phyloP scores from a whole-genome alignment of 2,329 filamentous ascomycete species.

The Pseudogymnoascus sp. region DNA sequence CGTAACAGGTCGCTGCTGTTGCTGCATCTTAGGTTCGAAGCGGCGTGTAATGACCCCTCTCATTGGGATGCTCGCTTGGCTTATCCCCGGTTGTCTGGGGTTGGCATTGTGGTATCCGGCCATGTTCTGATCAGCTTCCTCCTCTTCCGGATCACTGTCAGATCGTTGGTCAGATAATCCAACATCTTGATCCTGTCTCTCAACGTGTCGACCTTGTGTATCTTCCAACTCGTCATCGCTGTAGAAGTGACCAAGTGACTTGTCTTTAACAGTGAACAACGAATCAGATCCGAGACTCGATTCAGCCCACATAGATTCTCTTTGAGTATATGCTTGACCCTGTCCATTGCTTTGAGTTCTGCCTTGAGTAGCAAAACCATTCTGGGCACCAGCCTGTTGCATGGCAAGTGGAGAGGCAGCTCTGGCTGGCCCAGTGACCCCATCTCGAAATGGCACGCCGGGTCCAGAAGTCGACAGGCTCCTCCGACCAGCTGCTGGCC shows the following conservation, averaged over 20 bases:
- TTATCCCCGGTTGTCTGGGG: not conserved
- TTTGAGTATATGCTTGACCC: not conserved
- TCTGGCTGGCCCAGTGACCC: not conserved
- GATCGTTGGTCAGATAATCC: not conserved
- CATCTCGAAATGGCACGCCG: not conserved
- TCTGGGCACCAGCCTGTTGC: not conserved
- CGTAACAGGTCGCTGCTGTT: not conserved
- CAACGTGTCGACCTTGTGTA: not conserved
- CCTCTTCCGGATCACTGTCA: not conserved
- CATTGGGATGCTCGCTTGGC: not conserved
- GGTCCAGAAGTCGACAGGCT: not conserved
- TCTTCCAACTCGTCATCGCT: not conserved
- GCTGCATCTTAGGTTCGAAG: not conserved
- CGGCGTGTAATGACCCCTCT: not conserved
- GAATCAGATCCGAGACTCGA: not conserved
- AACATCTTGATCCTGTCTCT: not conserved
- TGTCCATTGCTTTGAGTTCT: not conserved
- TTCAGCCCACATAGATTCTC: not conserved
- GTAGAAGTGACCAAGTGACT: not conserved
- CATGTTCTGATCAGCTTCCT: not conserved
- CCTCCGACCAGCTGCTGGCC: not conserved
- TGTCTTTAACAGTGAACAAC: not conserved
- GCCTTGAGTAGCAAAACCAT: not conserved
- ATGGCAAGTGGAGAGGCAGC: not conserved
- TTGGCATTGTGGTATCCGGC: not conserved